Evolutionary conservation across 2,329 filamentous ascomycete genomes (phyloP).

Genomic region (Diaporthe capsici): DNA sequence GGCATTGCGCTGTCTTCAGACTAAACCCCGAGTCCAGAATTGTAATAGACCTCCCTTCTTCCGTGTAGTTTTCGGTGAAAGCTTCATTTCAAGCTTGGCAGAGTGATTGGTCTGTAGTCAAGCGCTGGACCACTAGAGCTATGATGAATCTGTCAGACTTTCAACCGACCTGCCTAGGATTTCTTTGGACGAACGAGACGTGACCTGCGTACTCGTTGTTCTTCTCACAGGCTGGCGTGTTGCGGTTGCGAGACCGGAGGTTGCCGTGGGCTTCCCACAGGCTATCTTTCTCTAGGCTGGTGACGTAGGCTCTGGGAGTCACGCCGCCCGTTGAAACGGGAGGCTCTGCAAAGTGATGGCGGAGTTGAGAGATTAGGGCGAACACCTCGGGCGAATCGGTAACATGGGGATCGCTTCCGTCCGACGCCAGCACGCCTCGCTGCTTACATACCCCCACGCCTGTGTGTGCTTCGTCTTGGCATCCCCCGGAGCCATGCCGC

Average conservation of each 20-base stretch:
- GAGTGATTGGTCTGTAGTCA: neutral
- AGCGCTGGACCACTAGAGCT: neutral
- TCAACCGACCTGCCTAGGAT: too few relatives aligned
- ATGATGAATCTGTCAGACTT: neutral
- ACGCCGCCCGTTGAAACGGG: constrained; percentile 1
- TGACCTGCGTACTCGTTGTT: neutral
- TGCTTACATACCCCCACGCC: constrained; percentile 25
- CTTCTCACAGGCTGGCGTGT: neutral
- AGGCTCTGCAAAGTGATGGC: constrained; percentile 25
- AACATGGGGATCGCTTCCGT: neutral
- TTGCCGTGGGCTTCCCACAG: neutral
- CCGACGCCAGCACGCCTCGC: constrained; percentile 30
- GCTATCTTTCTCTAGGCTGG: neutral
- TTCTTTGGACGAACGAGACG: neutral
- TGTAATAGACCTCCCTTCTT: constrained; percentile 4
- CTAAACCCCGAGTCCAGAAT: neutral
- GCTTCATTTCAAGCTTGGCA: neutral
- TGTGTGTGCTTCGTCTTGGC: constrained; percentile 28
- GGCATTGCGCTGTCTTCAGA: constrained; percentile 4
- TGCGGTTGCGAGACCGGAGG: constrained; percentile 19
- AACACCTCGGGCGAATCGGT: constrained; percentile 11
- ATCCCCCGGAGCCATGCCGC: neutral
- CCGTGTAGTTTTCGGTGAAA: neutral
- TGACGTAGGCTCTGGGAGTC: neutral
- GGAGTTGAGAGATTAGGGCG: constrained; percentile 7